A percentile compares a stretch with the other conserved stretches of the same genome.
Evolutionary conservation across 768 basidiomycete genomes (phyloP).

Genomic region (Calocera viscosa): DNA sequence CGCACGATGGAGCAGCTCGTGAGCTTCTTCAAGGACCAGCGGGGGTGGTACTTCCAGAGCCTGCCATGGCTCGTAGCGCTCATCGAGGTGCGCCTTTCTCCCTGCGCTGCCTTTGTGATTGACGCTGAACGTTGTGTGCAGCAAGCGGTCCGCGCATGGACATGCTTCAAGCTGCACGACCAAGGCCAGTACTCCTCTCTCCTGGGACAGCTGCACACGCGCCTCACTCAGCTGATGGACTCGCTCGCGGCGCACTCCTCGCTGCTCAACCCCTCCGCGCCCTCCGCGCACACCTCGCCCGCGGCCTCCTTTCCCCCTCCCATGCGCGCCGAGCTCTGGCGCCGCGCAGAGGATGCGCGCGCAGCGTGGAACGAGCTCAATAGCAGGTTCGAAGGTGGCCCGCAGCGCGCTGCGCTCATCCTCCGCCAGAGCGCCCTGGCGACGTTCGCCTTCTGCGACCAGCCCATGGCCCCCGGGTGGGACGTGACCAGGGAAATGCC

Average conservation of each 20-base stretch:
- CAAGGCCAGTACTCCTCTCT: neutral
- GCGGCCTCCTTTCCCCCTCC: neutral
- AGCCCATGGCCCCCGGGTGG: neutral
- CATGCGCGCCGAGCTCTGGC: neutral
- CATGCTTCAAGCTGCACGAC: neutral
- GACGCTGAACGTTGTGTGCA: neutral
- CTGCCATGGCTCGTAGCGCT: neutral
- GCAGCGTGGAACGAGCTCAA: neutral
- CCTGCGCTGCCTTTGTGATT: neutral
- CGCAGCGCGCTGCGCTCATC: neutral
- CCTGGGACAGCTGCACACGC: neutral
- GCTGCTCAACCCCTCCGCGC: neutral
- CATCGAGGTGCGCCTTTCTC: neutral
- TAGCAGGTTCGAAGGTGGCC: neutral
- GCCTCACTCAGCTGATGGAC: neutral
- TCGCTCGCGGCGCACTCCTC: neutral
- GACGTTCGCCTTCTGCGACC: neutral
- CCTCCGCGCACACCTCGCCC: neutral
- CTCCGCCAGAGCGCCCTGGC: neutral
- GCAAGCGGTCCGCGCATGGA: neutral
- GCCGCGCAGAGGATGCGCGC: neutral
- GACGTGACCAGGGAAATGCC: neutral
- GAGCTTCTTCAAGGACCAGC: neutral
- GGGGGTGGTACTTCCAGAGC: neutral
- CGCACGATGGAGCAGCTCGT: neutral